These are phyloP conservation scores for Ceriops tagal DNA, from an alignment of 345 rosid species.

Conservation along the genomic window DNA sequence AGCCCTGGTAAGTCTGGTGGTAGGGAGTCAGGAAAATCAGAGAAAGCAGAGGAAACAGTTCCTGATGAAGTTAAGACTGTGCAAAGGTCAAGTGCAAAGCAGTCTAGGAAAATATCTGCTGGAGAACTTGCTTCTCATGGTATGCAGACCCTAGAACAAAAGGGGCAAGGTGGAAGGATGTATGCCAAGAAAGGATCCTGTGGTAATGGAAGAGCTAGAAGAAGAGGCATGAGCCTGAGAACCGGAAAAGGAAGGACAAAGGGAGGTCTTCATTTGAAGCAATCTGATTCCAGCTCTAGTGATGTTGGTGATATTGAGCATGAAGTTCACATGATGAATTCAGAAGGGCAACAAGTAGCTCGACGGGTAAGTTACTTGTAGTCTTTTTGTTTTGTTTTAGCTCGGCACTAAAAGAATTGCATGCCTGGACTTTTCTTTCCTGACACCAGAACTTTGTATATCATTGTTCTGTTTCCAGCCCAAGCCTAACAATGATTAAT, in stretches of 20 bases:
- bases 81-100: conserved; percentile 36
- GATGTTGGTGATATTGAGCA: conserved; percentile 31
- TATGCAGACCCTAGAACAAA: conserved; percentile 20
- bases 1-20: conserved; percentile 27
- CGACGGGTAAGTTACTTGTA: conserved; percentile 57
- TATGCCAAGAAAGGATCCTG: conserved; percentile 22
- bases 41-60: conserved; percentile 24
- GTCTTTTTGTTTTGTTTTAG: neutral
- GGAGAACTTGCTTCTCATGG: conserved; percentile 27
- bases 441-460: neutral
- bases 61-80: conserved; percentile 24
- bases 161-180: conserved; percentile 5
- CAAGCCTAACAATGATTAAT: neutral
- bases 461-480: neutral
- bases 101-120: conserved; percentile 30
- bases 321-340: conserved; percentile 26
- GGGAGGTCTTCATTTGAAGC: conserved; percentile 28
- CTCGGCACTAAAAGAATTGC: neutral
- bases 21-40: conserved; percentile 29
- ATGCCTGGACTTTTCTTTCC: neutral
- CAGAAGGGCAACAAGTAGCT: conserved; percentile 31
- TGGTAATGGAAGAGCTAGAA: conserved; percentile 39
- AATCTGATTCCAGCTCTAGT: conserved; percentile 45
- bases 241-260: conserved; percentile 39
- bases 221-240: conserved; percentile 21